Evolutionary conservation across 2,329 filamentous ascomycete species (phyloP), one percentile per base, ranked within the genome.

Genomic region (Ciborinia camelliae): DNA sequence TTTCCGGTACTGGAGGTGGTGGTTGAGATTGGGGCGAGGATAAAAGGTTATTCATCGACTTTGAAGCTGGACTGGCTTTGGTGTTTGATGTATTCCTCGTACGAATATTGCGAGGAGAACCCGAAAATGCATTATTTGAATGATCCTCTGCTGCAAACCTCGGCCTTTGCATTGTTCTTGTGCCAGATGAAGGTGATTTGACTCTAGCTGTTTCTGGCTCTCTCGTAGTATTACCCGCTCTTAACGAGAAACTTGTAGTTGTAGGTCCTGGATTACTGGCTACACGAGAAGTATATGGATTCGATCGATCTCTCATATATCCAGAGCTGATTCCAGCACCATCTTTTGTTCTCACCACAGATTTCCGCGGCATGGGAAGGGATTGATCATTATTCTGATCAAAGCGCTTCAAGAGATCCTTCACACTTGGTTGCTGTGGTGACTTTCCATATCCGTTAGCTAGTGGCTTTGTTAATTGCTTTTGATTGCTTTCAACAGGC

Each of bases 401-500:
- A 77, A 94, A 95, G 63, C 85, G 87, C 76, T 88, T 91, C 72
- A 90, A 87, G 68, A 95, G 81, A 73, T 95, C 90, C 77, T 89
- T 91, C 70, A 95, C 90, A 66, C 89, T 93, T n/a, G 86, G 81
- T 60, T 73, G 69, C 26, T 67, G 66, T 39, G 47, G 15, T 37
- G 68, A 50, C 30, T 68, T 70, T 1, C 67, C 47, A 28, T 66
- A 65, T 37, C 69, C 71, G 62, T 73, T 74, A 35, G 70, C 60
- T 12, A 66, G 68, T 7, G 71, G 65, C 43, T 71, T 76, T 18
- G 69, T 68, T 53, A 60, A 66, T 14, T 71, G 65, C 18, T 50
- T 65, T 28, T 63, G 61, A 55, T 69, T 80, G 71, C 80, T 68
- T 45, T 75, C 82, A 59, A 83, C 73, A 47, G 85, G 84, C 70